A percentile compares a stretch with the other conserved stretches of the same genome.
phyloP scores from a whole-genome alignment of 2,329 filamentous ascomycete species.

The Orbilia quercus region DNA sequence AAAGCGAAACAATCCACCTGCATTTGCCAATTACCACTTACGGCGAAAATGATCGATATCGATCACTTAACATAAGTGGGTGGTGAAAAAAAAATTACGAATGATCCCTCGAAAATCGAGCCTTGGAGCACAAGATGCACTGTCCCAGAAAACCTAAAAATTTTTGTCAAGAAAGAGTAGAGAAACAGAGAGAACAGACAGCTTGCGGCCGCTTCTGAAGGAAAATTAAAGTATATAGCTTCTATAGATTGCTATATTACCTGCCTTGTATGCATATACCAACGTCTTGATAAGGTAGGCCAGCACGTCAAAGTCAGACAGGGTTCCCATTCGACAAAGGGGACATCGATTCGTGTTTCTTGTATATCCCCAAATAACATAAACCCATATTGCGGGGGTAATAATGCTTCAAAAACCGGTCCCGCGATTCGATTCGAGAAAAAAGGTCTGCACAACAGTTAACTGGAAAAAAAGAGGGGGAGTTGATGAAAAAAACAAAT shows the following conservation, averaged over 20 bases:
- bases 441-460: conserved; percentile 29
- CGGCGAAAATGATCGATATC: conserved; percentile 28
- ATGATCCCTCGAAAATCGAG: conserved; percentile 24
- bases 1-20: conserved; percentile 44
- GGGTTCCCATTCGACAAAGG: conserved; percentile 28
- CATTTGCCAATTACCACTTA: conserved; percentile 44
- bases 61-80: conserved; percentile 35
- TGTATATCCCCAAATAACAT: conserved; percentile 23
- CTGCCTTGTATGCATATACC: conserved; percentile 32
- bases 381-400: conserved; percentile 38
- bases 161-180: neutral
- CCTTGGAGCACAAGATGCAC: conserved; percentile 42
- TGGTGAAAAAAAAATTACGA: too few relatives aligned
- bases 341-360: conserved; percentile 24
- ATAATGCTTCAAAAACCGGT: conserved; percentile 8
- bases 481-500: too few relatives aligned
- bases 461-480: too few relatives aligned
- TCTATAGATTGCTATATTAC: conserved; percentile 43
- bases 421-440: conserved; percentile 35
- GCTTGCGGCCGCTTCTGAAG: conserved; percentile 1
- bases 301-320: conserved; percentile 41
- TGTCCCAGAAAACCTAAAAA: conserved; percentile 31
- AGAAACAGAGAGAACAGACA: conserved; percentile 19
- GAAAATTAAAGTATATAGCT: too few relatives aligned
- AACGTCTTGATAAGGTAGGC: conserved; percentile 42